These are phyloP conservation scores for Luvunga scandens DNA, from an alignment of 345 rosid genomes.

Conservation along the genomic window DNA sequence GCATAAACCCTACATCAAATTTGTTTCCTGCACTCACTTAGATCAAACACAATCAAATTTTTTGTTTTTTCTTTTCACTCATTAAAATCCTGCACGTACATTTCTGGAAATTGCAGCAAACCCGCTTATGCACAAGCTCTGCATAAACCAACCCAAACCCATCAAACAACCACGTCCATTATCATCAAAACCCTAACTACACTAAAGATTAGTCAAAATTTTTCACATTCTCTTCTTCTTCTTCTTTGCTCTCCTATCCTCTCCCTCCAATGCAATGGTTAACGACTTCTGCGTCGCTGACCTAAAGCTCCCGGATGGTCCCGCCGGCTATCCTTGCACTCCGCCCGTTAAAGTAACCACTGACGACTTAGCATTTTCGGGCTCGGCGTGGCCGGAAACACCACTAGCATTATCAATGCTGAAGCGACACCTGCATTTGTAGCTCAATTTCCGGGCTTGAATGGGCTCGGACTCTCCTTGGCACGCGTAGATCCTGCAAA, in stretches of 20 bases:
- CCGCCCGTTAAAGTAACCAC: constrained; percentile 40
- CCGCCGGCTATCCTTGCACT: constrained; percentile 65
- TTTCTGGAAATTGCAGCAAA: neutral
- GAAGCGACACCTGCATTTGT: constrained; percentile 70
- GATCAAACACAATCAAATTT: no score
- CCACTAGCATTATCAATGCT: constrained; percentile 65
- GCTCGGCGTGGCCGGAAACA: constrained; percentile 60
- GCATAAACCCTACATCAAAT: no score
- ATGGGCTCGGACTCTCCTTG: constrained; percentile 67
- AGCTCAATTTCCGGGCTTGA: constrained; percentile 57
- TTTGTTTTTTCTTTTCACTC: neutral
- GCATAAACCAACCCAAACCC: constrained; percentile 17
- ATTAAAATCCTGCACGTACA: neutral
- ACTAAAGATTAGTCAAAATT: constrained; percentile 34
- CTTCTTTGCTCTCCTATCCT: constrained; percentile 44
- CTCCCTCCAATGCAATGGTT: constrained; percentile 39
- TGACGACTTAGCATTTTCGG: constrained; percentile 55
- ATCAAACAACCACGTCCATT: neutral
- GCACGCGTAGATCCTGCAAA: constrained; percentile 71
- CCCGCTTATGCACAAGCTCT: neutral
- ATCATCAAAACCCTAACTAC: neutral
- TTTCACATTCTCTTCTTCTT: constrained; percentile 47
- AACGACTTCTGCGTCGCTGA: constrained; percentile 84
- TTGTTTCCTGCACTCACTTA: no score
- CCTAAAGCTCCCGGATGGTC: constrained; percentile 42